phyloP scores from a whole-genome alignment of 2,329 filamentous ascomycete species.

The Lasiodiplodia hormozganensis region DNA sequence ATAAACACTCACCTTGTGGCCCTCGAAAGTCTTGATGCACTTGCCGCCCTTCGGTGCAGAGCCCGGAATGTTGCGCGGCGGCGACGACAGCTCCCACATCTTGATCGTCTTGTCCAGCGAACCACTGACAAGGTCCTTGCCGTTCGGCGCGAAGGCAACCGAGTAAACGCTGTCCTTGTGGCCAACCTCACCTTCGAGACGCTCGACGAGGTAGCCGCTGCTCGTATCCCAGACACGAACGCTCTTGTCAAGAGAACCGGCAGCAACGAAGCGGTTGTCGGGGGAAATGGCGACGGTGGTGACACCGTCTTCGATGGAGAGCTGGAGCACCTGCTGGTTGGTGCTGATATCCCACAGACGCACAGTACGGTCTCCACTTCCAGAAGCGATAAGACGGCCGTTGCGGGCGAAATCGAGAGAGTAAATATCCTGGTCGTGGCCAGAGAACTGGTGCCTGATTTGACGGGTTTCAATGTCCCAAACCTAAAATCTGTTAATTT shows the following conservation, averaged over 20 bases:
- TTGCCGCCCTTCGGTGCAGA: slow-evolving; percentile 82
- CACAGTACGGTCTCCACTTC: slow-evolving; percentile 92
- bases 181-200: slow-evolving; percentile 89
- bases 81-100: slow-evolving; percentile 92
- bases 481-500: slow-evolving; percentile 62
- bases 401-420: slow-evolving; percentile 94
- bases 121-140: slow-evolving; percentile 90
- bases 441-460: slow-evolving; percentile 92
- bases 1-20: slow-evolving; percentile 76
- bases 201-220: slow-evolving; percentile 84
- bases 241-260: slow-evolving; percentile 95
- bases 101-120: slow-evolving; percentile 98
- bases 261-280: slow-evolving; percentile 91
- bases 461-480: slow-evolving; percentile 88
- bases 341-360: slow-evolving; percentile 95
- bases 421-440: slow-evolving; percentile 98
- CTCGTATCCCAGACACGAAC: slow-evolving; percentile 96
- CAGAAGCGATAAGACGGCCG: slow-evolving; percentile 92
- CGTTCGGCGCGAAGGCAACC: slow-evolving; percentile 93
- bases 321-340: slow-evolving; percentile 79
- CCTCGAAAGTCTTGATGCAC: slow-evolving; percentile 96
- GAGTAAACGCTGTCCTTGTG: slow-evolving; percentile 98
- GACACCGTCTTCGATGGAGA: slow-evolving; percentile 95
- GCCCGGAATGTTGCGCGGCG: slow-evolving; percentile 70
- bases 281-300: slow-evolving; percentile 98